phyloP scores from a whole-genome alignment of 2,329 filamentous ascomycete genomes.

The Hymenoscyphus repandus region DNA sequence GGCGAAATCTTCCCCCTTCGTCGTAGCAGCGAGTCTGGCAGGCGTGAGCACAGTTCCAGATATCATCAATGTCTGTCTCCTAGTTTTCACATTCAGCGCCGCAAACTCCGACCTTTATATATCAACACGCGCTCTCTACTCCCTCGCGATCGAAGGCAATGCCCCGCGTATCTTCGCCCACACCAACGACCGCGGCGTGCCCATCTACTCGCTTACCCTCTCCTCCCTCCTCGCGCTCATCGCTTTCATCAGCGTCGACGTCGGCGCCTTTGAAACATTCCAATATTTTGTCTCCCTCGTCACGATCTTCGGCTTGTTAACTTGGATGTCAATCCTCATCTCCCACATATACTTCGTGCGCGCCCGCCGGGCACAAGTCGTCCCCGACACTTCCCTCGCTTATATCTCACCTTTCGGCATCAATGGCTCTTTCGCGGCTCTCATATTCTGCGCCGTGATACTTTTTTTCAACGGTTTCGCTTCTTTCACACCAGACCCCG shows the following conservation, averaged over 20 bases:
- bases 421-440: conserved; percentile 61
- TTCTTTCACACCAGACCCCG: conserved; percentile 59
- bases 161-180: conserved; percentile 55
- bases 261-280: conserved; percentile 59
- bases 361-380: conserved; percentile 55
- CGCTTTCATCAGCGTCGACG: conserved; percentile 58
- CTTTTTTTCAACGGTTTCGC: conserved; percentile 79
- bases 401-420: conserved; percentile 71
- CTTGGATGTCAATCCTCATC: conserved; percentile 43
- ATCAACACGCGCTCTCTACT: conserved; percentile 64
- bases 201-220: conserved; percentile 41
- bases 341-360: conserved; percentile 64
- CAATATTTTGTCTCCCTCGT: conserved; percentile 68
- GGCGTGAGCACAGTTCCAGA: conserved; percentile 60
- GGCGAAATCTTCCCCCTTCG: conserved; percentile 44
- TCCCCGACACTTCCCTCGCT: conserved; percentile 51
- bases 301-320: conserved; percentile 30
- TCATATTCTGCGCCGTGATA: conserved; percentile 68
- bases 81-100: conserved; percentile 62
- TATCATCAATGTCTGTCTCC: conserved; percentile 63
- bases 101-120: conserved; percentile 58
- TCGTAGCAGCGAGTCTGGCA: conserved; percentile 58
- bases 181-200: conserved; percentile 52
- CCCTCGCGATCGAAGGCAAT: conserved; percentile 60
- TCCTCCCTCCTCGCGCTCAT: conserved; percentile 53